A percentile compares a stretch with the other conserved stretches of the same genome.
Conservation (phyloP, 768 basidiomycete species). For the Multifurca ochricompacta region DNA sequence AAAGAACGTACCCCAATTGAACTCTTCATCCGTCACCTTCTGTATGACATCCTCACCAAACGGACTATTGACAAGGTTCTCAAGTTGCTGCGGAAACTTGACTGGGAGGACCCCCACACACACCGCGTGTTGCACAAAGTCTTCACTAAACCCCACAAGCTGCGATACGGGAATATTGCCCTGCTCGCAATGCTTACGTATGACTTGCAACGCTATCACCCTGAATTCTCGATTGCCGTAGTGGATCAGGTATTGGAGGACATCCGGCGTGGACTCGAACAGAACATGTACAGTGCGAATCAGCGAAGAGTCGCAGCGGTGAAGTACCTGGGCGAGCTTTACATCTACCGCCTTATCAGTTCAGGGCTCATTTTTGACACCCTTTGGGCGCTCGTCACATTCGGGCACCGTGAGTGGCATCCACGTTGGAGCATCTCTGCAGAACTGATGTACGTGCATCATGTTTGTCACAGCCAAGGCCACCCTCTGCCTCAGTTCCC, state of each 20-base stretch:
- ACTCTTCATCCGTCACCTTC: conserved; percentile 91
- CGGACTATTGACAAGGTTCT: conserved; percentile 95
- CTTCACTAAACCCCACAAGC: conserved; percentile 98
- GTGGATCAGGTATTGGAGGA: conserved; percentile 96
- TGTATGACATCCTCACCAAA: conserved; percentile 88
- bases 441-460: neutral
- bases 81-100: conserved; percentile 84
- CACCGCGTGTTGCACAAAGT: conserved; percentile 68
- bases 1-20: conserved; percentile 83
- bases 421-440: neutral
- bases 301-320: conserved; percentile 87
- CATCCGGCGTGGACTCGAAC: conserved; percentile 82
- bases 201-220: conserved; percentile 89
- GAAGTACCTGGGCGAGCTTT: conserved; percentile 94
- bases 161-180: conserved; percentile 85
- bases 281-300: conserved; percentile 91
- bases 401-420: conserved; percentile 79
- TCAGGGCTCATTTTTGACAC: conserved; percentile 89
- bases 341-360: conserved; percentile 89
- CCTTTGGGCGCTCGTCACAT: conserved; percentile 89
- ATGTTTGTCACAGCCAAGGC: conserved; percentile 55
- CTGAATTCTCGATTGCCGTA: conserved; percentile 78
- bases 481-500: conserved; percentile 73
- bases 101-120: conserved; percentile 78
- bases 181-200: conserved; percentile 92